Percentiles rank a stretch among this genome's conserved stretches.
Evolutionary conservation across 192 early-diverging fungal genomes (phyloP).

Genomic region (Gaertneriomyces sp.): DNA sequence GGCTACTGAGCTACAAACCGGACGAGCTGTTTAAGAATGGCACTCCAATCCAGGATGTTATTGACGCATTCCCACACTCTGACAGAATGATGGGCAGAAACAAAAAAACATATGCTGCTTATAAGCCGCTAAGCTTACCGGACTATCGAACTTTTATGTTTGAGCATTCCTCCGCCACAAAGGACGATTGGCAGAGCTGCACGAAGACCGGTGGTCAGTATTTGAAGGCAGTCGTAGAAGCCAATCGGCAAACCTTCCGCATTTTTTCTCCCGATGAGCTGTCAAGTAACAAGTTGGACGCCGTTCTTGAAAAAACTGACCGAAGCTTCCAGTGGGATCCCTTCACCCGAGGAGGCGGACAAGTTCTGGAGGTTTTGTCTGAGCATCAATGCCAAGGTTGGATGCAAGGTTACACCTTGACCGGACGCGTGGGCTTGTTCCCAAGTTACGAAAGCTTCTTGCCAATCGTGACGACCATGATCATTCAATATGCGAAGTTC

Average conservation of each 20-base stretch:
- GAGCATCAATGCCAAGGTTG: slow-evolving; percentile 46
- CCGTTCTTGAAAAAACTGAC: slow-evolving; percentile 33
- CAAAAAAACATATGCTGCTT: slow-evolving; percentile 32
- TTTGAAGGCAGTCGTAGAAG: slow-evolving; percentile 32
- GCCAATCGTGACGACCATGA: slow-evolving; percentile 36
- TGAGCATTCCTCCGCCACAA: background rate
- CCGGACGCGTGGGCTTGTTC: slow-evolving; percentile 38
- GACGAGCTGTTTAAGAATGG: slow-evolving; percentile 35
- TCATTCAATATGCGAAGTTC: slow-evolving; percentile 48
- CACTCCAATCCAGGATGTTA: slow-evolving; percentile 24
- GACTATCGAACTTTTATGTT: slow-evolving; percentile 22
- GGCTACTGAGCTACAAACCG: slow-evolving; percentile 35
- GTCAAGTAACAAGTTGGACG: slow-evolving; percentile 37
- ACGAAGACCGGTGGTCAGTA: slow-evolving; percentile 30
- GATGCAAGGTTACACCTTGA: slow-evolving; percentile 47
- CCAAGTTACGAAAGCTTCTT: slow-evolving; percentile 44
- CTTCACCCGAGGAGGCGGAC: slow-evolving; percentile 27
- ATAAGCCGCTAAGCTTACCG: slow-evolving; percentile 34
- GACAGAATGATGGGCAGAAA: slow-evolving; percentile 37
- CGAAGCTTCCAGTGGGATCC: slow-evolving; percentile 44
- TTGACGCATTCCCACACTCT: slow-evolving; percentile 26
- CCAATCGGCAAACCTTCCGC: slow-evolving; percentile 25
- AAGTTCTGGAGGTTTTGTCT: slow-evolving; percentile 41
- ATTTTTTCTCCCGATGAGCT: slow-evolving; percentile 46
- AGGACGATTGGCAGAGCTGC: slow-evolving; percentile 23